Evolutionary conservation across 768 basidiomycete species (phyloP).

Genomic region (Amanita muscaria): DNA sequence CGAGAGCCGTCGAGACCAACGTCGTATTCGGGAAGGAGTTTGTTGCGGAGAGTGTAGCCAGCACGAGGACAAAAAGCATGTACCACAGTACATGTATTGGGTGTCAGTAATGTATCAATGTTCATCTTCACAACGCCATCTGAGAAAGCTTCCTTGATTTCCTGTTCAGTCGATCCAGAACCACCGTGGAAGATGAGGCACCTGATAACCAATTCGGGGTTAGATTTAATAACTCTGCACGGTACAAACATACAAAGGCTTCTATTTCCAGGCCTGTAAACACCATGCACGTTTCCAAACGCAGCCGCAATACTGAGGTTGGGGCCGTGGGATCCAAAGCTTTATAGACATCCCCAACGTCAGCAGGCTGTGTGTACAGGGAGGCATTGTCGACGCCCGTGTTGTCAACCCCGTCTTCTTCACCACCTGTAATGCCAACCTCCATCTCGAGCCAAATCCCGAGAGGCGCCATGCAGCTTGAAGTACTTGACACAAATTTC

Average conservation of each 20-base stretch:
- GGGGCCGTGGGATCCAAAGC: slow-evolving; percentile 70
- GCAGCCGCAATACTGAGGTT: slow-evolving; percentile 98
- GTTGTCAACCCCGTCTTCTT: slow-evolving; percentile 99
- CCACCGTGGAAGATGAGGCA: slow-evolving; percentile 99
- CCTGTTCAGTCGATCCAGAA: slow-evolving; percentile 93
- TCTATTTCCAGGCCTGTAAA: slow-evolving; percentile 97
- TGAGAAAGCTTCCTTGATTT: slow-evolving; percentile 84
- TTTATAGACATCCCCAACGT: slow-evolving; percentile 85
- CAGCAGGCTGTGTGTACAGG: slow-evolving; percentile 96
- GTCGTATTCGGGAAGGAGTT: too few species aligned
- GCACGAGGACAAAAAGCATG: too few species aligned
- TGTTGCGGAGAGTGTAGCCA: too few species aligned
- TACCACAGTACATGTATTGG: slow-evolving; percentile 90
- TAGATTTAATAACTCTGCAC: background rate
- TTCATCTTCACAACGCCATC: slow-evolving; percentile 99
- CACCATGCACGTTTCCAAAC: slow-evolving; percentile 98
- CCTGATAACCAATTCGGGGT: too few species aligned
- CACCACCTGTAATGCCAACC: slow-evolving; percentile 99
- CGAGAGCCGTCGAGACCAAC: too few species aligned
- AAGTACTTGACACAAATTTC: slow-evolving; percentile 91
- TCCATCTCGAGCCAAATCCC: slow-evolving; percentile 99
- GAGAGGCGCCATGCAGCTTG: slow-evolving; percentile 84
- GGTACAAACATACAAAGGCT: slow-evolving; percentile 65
- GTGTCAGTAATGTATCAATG: slow-evolving; percentile 94
- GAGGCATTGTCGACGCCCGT: slow-evolving; percentile 86